These are phyloP conservation scores for Hapsidospora chrysogenum DNA, from an alignment of 495 filamentous ascomycete genomes.

Conservation along the genomic window DNA sequence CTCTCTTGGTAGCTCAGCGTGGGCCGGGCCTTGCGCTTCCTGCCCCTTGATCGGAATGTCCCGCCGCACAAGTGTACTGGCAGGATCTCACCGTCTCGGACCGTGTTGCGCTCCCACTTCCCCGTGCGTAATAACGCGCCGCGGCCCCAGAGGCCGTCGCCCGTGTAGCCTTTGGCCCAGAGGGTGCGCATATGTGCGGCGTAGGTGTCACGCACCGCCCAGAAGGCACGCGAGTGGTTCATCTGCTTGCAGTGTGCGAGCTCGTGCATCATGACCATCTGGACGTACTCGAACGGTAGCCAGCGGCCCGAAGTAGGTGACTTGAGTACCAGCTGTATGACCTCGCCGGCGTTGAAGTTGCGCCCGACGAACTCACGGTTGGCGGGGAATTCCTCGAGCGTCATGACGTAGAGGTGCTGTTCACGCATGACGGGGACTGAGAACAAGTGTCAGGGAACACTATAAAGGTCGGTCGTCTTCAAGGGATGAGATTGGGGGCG, in stretches of 20 bases:
- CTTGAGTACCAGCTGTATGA: conserved; percentile 62
- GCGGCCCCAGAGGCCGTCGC: conserved; percentile 63
- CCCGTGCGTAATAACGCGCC: conserved; percentile 43
- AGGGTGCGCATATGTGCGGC: conserved; percentile 44
- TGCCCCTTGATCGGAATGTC: conserved; percentile 37
- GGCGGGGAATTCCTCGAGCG: conserved; percentile 60
- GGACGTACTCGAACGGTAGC: conserved; percentile 59
- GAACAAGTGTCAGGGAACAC: neutral
- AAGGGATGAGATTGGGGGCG: too few relatives aligned
- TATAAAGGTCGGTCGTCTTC: too few relatives aligned
- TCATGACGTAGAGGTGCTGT: conserved; percentile 47
- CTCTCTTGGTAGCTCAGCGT: conserved; percentile 43
- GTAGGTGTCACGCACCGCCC: conserved; percentile 52
- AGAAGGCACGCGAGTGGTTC: conserved; percentile 62
- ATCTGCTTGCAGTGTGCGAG: conserved; percentile 71
- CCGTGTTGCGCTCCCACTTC: conserved; percentile 32
- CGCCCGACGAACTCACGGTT: conserved; percentile 62
- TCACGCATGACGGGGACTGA: conserved; percentile 52
- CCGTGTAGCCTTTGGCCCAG: conserved; percentile 49
- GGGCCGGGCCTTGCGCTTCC: conserved; percentile 33
- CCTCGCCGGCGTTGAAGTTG: conserved; percentile 76
- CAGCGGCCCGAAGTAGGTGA: conserved; percentile 41
- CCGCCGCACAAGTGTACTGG: conserved; percentile 55
- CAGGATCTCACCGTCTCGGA: conserved; percentile 31
- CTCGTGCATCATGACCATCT: conserved; percentile 79